phyloP scores from a whole-genome alignment of 75 land plant species.

The Sequoiadendron giganteum region DNA sequence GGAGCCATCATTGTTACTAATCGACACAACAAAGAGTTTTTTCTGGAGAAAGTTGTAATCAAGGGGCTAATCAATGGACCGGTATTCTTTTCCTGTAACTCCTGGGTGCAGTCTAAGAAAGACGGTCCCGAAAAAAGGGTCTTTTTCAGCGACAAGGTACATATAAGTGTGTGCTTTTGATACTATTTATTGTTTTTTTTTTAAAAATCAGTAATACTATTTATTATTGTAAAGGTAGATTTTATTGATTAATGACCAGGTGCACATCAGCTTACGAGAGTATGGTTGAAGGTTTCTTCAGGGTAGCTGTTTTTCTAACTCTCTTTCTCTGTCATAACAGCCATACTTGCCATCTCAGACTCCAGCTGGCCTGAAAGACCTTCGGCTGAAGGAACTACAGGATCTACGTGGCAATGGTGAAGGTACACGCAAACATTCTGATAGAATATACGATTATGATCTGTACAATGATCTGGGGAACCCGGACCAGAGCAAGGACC shows the following conservation, averaged over 20 bases:
- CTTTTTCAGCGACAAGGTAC: conserved; percentile 75
- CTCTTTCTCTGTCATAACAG: conserved; percentile 26
- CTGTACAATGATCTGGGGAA: conserved; percentile 92
- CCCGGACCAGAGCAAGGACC: conserved; percentile 57
- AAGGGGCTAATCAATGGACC: conserved; percentile 58
- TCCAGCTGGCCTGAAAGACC: conserved; percentile 62
- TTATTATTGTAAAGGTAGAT: not conserved
- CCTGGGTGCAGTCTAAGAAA: conserved; percentile 76
- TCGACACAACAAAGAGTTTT: conserved; percentile 72
- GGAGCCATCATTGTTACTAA: conserved; percentile 80
- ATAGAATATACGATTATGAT: conserved; percentile 81
- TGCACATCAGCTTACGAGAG: not conserved
- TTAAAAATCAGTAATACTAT: not conserved
- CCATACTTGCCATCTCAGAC: conserved; percentile 78
- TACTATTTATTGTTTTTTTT: not conserved
- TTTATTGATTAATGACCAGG: not conserved
- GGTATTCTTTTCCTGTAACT: conserved; percentile 70
- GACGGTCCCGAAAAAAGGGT: conserved; percentile 52
- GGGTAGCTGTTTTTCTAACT: not conserved
- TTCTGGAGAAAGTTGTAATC: conserved; percentile 65
- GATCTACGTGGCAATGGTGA: conserved; percentile 69
- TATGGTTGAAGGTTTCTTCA: not conserved
- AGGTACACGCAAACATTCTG: conserved; percentile 62
- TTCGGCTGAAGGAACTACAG: conserved; percentile 60
- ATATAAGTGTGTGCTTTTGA: not conserved